Evolutionary conservation across 345 rosid genomes (phyloP).

Genomic region (Eucalyptus pumila): DNA sequence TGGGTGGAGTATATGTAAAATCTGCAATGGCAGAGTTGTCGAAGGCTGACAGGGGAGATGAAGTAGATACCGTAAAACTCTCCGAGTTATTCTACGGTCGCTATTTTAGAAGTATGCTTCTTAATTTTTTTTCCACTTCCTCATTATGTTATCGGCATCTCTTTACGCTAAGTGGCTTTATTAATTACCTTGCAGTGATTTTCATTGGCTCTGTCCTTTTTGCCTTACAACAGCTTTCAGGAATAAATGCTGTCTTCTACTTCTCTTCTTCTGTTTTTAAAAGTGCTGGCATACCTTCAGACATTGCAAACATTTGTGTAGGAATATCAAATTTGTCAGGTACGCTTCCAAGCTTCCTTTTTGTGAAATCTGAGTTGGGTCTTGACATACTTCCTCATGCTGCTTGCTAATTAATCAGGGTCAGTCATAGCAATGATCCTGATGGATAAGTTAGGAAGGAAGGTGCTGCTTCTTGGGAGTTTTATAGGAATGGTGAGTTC

Average conservation of each 20-base stretch:
- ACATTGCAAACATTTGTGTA: slow-evolving; percentile 64
- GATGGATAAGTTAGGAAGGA: slow-evolving; percentile 93
- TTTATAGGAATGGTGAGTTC: slow-evolving; percentile 80
- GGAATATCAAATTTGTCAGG: slow-evolving; percentile 83
- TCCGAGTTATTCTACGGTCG: slow-evolving; percentile 65
- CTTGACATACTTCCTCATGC: not conserved
- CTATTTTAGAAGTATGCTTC: slow-evolving; percentile 45
- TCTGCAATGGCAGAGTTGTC: slow-evolving; percentile 69
- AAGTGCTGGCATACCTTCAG: slow-evolving; percentile 88
- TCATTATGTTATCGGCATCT: not conserved
- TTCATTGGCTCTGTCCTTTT: slow-evolving; percentile 86
- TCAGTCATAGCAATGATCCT: slow-evolving; percentile 65
- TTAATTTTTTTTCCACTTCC: not conserved
- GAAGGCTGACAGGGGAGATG: slow-evolving; percentile 65
- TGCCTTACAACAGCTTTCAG: slow-evolving; percentile 96
- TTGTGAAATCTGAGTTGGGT: not conserved
- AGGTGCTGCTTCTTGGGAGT: slow-evolving; percentile 78
- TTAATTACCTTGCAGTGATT: slow-evolving; percentile 77
- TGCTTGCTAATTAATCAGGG: slow-evolving; percentile 27
- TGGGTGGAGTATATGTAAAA: slow-evolving; percentile 66
- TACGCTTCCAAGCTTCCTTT: not conserved
- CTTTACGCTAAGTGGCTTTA: slow-evolving; percentile 1
- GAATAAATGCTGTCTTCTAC: slow-evolving; percentile 93
- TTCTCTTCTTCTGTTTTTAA: slow-evolving; percentile 91
- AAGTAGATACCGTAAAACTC: slow-evolving; percentile 41